Conservation (phyloP, 768 basidiomycete species). For the Sporobolomyces roseus region DNA sequence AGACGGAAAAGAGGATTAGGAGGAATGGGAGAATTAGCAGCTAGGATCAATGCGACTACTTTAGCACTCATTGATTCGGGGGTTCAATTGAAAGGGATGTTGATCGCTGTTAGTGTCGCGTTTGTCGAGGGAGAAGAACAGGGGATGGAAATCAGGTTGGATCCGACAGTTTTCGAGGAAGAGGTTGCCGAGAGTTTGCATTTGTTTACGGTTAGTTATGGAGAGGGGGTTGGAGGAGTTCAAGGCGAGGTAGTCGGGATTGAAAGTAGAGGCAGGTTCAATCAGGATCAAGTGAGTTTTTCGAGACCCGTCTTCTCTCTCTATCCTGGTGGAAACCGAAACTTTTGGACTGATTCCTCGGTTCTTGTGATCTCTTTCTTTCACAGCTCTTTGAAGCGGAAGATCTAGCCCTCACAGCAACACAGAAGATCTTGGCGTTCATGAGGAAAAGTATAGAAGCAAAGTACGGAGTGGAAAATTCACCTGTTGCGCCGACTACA, state of each 20-base stretch:
- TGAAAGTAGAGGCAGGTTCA: slow-evolving; percentile 24
- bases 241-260: slow-evolving; percentile 39
- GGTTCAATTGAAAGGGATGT: slow-evolving; percentile 46
- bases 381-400: slow-evolving; percentile 39
- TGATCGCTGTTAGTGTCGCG: slow-evolving; percentile 44
- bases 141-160: slow-evolving; percentile 46
- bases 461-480: slow-evolving; percentile 31
- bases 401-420: slow-evolving; percentile 29
- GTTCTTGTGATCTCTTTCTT: too few species aligned
- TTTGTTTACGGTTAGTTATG: slow-evolving; percentile 41
- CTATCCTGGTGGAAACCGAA: neutral
- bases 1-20: slow-evolving; percentile 15
- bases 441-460: slow-evolving; percentile 39
- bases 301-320: too few species aligned
- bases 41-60: slow-evolving; percentile 47
- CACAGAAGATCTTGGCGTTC: slow-evolving; percentile 31
- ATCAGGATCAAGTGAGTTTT: slow-evolving; percentile 30
- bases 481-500: neutral
- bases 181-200: slow-evolving; percentile 35
- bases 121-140: slow-evolving; percentile 27
- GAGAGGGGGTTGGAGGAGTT: slow-evolving; percentile 24
- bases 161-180: slow-evolving; percentile 48
- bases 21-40: slow-evolving; percentile 42
- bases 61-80: slow-evolving; percentile 48
- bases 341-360: too few species aligned